A percentile compares a stretch with the other conserved stretches of the same genome.
Conservation (phyloP, 768 basidiomycete species). For the Boletus barrowsii region DNA sequence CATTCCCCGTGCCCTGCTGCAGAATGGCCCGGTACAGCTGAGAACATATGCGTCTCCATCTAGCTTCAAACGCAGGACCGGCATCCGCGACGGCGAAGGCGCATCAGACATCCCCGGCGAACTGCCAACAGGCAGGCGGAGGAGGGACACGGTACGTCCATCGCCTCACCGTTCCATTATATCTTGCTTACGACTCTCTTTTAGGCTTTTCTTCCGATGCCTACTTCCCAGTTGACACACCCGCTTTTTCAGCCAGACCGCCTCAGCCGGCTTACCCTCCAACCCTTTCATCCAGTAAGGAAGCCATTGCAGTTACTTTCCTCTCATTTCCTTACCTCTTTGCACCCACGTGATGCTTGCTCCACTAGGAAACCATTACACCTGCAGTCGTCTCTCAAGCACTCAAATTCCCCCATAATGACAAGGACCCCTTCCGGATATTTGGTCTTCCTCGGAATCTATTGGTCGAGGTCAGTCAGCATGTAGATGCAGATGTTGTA, state of each 20-base stretch:
- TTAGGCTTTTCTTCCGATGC: constrained; percentile 45
- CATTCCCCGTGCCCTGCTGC: constrained; percentile 5
- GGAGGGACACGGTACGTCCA: constrained; percentile 20
- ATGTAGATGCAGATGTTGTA: neutral
- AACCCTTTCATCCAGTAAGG: constrained; percentile 44
- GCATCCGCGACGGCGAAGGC: constrained; percentile 11
- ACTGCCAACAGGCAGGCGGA: constrained; percentile 22
- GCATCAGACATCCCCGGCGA: constrained; percentile 14
- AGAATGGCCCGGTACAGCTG: neutral
- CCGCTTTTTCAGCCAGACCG: constrained; percentile 41
- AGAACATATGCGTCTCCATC: constrained; percentile 19
- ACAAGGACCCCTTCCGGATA: constrained; percentile 50
- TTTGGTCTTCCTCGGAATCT: constrained; percentile 74
- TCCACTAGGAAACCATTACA: constrained; percentile 31
- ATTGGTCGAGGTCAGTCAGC: constrained; percentile 60
- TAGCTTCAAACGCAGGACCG: constrained; percentile 22
- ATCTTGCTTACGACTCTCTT: neutral
- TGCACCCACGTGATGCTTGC: neutral
- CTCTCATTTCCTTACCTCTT: neutral
- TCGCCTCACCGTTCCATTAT: neutral
- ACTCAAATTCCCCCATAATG: constrained; percentile 42
- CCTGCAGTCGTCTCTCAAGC: constrained; percentile 42
- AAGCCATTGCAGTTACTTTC: neutral
- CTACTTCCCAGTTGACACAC: constrained; percentile 37
- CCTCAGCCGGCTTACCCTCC: constrained; percentile 35